Base-by-base conservation (phyloP, 1,284 basidiomycete genomes). In the Ceratobasidium sp. region DNA sequence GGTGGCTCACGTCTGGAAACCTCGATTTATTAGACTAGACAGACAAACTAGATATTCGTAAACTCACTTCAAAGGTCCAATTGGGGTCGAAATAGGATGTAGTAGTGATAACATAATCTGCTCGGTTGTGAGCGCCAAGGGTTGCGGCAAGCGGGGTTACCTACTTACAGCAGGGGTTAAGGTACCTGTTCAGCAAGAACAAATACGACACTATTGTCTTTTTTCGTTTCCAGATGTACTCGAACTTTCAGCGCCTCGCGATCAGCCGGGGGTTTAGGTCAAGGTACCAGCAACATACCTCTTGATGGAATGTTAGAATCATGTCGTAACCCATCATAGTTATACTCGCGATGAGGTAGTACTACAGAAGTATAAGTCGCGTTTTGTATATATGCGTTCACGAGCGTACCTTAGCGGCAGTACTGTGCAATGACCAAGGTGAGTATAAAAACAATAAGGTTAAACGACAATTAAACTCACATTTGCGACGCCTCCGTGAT, bases 271-370 rank as follows among this genome's bases (percentile, higher is more conserved):
- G 27, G 8, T 33, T 52, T 16, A 27, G 52, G 38, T 16, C 12
- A 33, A 52, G 23, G 30, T 14, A 46, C 3, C n/a, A 27, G 8
- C 8, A 27, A 65, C 44, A 20, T 23, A 65, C 71, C 71, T 74
- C 71, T 30, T 62, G 59, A 41, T 64, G 71, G 33, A 74, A 74
- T 20, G 71, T 74, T 5, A 74, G 30, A n/a, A 74, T 46, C 71
- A 74, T 74, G 33, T 74, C 71, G 48, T 74, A 74, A 18, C n/a
- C 59, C 71, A 74, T 74, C 71, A 74, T 74, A 20, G 71, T 74
- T 18, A 74, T 64, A 48, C 71, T 64, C 27, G 71, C 71, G 33
- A 74, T 54, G 16, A 74, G 60, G 35, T 64, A 74, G 48, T 74
- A 74, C 71, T 74, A 41, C 16, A n/a, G 20, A 7, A 38, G 38